These are phyloP conservation scores for Verticillium dahliae DNA, from an alignment of 2,329 filamentous ascomycete species.

Conservation along the genomic window DNA sequence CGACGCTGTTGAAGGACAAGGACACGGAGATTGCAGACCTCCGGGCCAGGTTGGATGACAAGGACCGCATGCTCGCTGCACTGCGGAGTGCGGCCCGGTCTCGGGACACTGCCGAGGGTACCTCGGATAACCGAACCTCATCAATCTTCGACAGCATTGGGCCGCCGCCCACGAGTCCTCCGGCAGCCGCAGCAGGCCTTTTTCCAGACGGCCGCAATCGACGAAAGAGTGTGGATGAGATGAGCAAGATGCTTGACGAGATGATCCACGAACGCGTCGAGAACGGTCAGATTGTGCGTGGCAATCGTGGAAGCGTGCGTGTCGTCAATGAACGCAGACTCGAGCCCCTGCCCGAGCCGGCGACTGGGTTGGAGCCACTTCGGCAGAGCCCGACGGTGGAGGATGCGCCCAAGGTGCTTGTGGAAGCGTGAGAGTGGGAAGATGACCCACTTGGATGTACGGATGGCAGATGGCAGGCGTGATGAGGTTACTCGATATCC, in stretches of 20 bases:
- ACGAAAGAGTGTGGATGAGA: slow-evolving; percentile 75
- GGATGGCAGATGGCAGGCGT: neutral
- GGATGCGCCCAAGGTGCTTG: slow-evolving; percentile 12
- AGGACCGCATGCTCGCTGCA: slow-evolving; percentile 87
- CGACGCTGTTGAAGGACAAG: slow-evolving; percentile 73
- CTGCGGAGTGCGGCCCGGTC: slow-evolving; percentile 80
- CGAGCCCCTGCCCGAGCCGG: slow-evolving; percentile 25
- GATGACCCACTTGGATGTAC: neutral
- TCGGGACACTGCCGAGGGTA: slow-evolving; percentile 67
- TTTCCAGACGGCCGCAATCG: slow-evolving; percentile 33
- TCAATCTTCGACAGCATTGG: slow-evolving; percentile 13
- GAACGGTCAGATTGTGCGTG: slow-evolving; percentile 62
- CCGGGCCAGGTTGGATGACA: slow-evolving; percentile 84
- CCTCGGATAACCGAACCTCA: slow-evolving; percentile 18
- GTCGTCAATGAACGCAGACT: slow-evolving; percentile 37
- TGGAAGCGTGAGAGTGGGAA: slow-evolving; percentile 16
- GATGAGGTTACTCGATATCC: neutral
- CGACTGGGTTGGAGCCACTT: slow-evolving; percentile 30
- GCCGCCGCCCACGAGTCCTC: slow-evolving; percentile 9
- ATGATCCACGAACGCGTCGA: slow-evolving; percentile 92
- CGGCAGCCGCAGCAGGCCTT: slow-evolving; percentile 5
- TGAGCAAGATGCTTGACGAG: slow-evolving; percentile 88
- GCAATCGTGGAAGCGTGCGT: slow-evolving; percentile 60
- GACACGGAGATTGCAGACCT: slow-evolving; percentile 89
- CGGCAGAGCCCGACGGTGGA: slow-evolving; percentile 26